Base-by-base conservation (phyloP, 2,329 filamentous ascomycete genomes). In the Periconia sp. region DNA sequence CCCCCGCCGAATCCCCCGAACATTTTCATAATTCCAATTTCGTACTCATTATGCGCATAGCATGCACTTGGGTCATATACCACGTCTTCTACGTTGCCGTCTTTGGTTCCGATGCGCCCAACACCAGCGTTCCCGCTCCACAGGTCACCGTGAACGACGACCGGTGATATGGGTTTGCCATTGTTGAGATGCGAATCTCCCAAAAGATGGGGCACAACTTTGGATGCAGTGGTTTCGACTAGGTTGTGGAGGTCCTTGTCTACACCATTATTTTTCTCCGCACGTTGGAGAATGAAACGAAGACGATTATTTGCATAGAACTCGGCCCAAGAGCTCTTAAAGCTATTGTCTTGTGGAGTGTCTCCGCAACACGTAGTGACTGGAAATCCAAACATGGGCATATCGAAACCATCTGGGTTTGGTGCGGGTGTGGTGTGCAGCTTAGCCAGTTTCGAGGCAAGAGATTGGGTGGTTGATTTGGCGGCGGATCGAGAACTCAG, bases 21-120 rank as follows among this genome's bases (percentile, higher is more conserved):
- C 92, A 97, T 96, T 48, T 83, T 84, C 92, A 97, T 97, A 61
- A 96, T 96, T 0, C 93, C 93, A 49, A 96, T 77, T 62, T 97
- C 93, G 72, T 88, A 97, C 77, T 97, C 93, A 1, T 82, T 88
- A 70, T 97, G 92, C 1, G 88, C 91, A 68, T 95, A 97, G 58
- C 89, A 89, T 41, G 85, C 83, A 2, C 88, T 88, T 0, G 92
- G 86, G 68, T 97, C 93, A 68, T 86, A 97, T 1, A 96, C 84
- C 1, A 96, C 85, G 59, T 92, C 90, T 62, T 93, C 89, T 0
- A 80, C 87, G 60, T 92, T 89, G 0, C 80, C 79, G 40, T 74
- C 74, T 0, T 77, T 74, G 49, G 37, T 55, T 5, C 69, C 70
- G 41, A 96, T 87, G 41, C 78, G 79, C 0, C 89, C 92, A 3